Evolutionary conservation across 1,139 yeast species (phyloP).

Genomic region (Barnettozyma hawaiiensis): DNA sequence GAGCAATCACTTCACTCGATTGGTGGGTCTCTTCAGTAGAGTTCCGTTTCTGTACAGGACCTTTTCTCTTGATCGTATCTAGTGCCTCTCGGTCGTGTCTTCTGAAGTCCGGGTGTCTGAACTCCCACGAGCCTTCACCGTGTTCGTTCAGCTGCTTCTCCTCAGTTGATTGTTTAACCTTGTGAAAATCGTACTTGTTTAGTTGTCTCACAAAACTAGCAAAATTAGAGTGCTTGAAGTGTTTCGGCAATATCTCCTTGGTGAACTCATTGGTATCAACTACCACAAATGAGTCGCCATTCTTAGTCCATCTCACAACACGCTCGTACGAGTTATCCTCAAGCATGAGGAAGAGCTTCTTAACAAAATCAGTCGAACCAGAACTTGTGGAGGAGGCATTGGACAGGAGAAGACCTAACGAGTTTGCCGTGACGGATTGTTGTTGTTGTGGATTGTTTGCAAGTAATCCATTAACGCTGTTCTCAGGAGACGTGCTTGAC

Average conservation of each 20-base stretch:
- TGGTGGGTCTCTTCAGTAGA: constrained; percentile 23
- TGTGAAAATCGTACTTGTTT: constrained; percentile 95
- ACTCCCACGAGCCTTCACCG: constrained; percentile 91
- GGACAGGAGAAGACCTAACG: constrained; percentile 23
- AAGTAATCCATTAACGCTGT: neutral
- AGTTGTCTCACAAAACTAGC: constrained; percentile 92
- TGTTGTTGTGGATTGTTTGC: neutral
- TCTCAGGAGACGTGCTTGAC: neutral
- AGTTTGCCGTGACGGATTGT: constrained; percentile 11
- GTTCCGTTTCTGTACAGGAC: constrained; percentile 52
- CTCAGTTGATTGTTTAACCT: constrained; percentile 49
- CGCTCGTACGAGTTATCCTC: constrained; percentile 69
- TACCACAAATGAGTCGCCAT: constrained; percentile 84
- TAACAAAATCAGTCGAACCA: constrained; percentile 69
- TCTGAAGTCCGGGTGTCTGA: constrained; percentile 83
- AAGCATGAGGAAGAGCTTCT: constrained; percentile 74
- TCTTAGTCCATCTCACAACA: constrained; percentile 77
- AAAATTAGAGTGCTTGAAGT: constrained; percentile 90
- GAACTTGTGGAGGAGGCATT: constrained; percentile 24
- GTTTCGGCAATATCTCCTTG: constrained; percentile 75
- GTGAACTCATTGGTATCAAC: constrained; percentile 87
- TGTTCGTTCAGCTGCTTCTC: constrained; percentile 50
- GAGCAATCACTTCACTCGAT: constrained; percentile 25
- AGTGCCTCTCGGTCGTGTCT: constrained; percentile 64
- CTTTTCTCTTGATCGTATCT: constrained; percentile 76